phyloP scores from a whole-genome alignment of 495 filamentous ascomycete species.

The Penicillium fimorum region DNA sequence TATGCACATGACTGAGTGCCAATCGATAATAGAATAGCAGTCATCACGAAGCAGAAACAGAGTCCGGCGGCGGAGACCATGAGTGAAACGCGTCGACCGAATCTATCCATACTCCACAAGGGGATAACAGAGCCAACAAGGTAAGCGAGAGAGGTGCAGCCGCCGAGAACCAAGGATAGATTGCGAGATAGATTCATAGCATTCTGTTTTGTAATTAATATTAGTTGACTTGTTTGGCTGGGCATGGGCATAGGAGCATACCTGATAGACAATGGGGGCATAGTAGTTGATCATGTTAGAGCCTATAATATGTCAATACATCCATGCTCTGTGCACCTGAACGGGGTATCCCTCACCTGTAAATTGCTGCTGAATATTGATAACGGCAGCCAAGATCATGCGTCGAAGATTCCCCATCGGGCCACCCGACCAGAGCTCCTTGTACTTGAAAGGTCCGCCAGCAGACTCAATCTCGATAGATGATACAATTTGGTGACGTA shows the following conservation, averaged over 20 bases:
- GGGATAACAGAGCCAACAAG: slow-evolving; percentile 38
- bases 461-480: slow-evolving; percentile 38
- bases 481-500: slow-evolving; percentile 34
- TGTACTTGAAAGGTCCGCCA: slow-evolving; percentile 40
- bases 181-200: slow-evolving; percentile 53
- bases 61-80: slow-evolving; percentile 47
- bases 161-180: slow-evolving; percentile 50
- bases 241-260: neutral
- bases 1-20: slow-evolving; percentile 27
- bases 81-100: slow-evolving; percentile 51
- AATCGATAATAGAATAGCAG: slow-evolving; percentile 31
- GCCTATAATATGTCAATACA: slow-evolving; percentile 23
- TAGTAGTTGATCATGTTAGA: slow-evolving; percentile 57
- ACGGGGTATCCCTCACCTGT: slow-evolving; percentile 18
- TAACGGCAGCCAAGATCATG: slow-evolving; percentile 34
- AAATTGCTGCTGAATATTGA: slow-evolving; percentile 41
- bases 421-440: slow-evolving; percentile 37
- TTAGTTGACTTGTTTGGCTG: neutral
- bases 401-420: slow-evolving; percentile 41
- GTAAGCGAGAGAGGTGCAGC: slow-evolving; percentile 45
- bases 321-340: too few species aligned
- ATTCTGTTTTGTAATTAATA: slow-evolving; percentile 7
- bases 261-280: slow-evolving; percentile 45
- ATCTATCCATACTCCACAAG: slow-evolving; percentile 48
- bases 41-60: slow-evolving; percentile 43